phyloP scores from a whole-genome alignment of 495 filamentous ascomycete species.

The Penicillium lagena region DNA sequence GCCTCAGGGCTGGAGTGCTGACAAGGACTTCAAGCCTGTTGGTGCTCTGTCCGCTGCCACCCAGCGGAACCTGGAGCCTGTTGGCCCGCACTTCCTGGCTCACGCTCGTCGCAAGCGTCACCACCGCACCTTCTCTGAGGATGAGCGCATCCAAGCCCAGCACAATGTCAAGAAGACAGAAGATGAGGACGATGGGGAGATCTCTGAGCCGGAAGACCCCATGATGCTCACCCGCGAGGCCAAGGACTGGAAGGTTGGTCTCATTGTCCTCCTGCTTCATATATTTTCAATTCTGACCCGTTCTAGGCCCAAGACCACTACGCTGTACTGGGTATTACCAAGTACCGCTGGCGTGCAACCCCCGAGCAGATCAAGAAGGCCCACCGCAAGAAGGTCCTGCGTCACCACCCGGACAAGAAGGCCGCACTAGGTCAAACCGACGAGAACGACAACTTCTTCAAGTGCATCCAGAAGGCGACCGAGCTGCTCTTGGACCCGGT shows the following conservation, averaged over 20 bases:
- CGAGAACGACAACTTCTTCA: conserved; percentile 98
- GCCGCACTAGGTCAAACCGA: conserved; percentile 71
- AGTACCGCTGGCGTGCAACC: conserved; percentile 85
- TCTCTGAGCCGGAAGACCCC: conserved; percentile 86
- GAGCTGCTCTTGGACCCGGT: conserved; percentile 87
- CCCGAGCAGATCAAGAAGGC: conserved; percentile 98
- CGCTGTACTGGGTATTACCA: conserved; percentile 86
- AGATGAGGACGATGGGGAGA: conserved; percentile 81
- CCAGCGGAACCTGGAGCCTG: conserved; percentile 84
- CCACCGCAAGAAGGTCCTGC: conserved; percentile 98
- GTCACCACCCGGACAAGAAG: conserved; percentile 98
- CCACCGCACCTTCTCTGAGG: conserved; percentile 95
- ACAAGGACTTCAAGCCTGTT: conserved; percentile 85
- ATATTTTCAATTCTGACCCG: conserved; percentile 9
- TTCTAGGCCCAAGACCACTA: conserved; percentile 91
- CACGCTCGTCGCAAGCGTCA: conserved; percentile 94
- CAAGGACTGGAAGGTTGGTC: conserved; percentile 95
- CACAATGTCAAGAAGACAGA: conserved; percentile 93
- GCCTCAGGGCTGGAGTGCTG: conserved; percentile 74
- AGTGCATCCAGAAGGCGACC: conserved; percentile 98
- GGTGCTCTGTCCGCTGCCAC: conserved; percentile 61
- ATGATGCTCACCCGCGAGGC: conserved; percentile 87
- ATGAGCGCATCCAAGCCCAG: conserved; percentile 93
- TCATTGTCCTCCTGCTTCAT: neutral
- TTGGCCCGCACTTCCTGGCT: conserved; percentile 95